These are phyloP conservation scores for Sugiyamaella valdiviana DNA, from an alignment of 805 yeast species.

Conservation along the genomic window DNA sequence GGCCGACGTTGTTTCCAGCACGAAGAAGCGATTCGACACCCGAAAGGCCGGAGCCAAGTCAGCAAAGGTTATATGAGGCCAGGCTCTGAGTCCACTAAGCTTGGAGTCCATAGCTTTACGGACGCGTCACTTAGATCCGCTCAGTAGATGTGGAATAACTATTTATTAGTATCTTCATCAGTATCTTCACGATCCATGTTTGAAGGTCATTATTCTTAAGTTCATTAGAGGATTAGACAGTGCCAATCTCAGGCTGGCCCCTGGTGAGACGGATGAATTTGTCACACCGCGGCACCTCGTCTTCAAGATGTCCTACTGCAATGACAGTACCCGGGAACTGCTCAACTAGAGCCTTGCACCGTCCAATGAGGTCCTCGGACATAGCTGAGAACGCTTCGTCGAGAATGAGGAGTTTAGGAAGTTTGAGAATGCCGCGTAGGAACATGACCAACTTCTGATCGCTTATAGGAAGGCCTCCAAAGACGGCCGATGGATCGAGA, in stretches of 20 bases:
- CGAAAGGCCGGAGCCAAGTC: neutral
- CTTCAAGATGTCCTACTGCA: constrained; percentile 73
- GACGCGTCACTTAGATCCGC: too few relatives aligned
- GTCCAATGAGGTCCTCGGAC: constrained; percentile 55
- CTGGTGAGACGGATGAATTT: constrained; percentile 35
- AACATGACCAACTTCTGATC: constrained; percentile 75
- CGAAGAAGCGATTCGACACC: neutral
- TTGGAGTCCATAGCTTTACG: too few relatives aligned
- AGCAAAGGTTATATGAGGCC: too few relatives aligned
- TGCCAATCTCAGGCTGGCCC: constrained; percentile 3
- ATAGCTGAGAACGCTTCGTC: constrained; percentile 94
- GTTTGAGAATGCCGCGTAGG: constrained; percentile 67
- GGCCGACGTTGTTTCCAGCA: constrained; percentile 7
- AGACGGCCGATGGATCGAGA: constrained; percentile 38
- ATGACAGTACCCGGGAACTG: constrained; percentile 60
- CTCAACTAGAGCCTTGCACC: constrained; percentile 47
- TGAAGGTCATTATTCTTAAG: too few relatives aligned
- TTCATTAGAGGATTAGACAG: too few relatives aligned
- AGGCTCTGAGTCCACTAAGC: too few relatives aligned
- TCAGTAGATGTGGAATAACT: too few relatives aligned
- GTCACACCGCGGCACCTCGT: constrained; percentile 73
- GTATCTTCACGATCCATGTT: too few relatives aligned
- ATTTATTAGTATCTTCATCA: too few relatives aligned
- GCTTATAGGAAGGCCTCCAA: constrained; percentile 55
- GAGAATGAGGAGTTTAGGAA: constrained; percentile 70